Base-by-base conservation (phyloP, 164 flowering plant genomes). In the Magnolia changhungtana region DNA sequence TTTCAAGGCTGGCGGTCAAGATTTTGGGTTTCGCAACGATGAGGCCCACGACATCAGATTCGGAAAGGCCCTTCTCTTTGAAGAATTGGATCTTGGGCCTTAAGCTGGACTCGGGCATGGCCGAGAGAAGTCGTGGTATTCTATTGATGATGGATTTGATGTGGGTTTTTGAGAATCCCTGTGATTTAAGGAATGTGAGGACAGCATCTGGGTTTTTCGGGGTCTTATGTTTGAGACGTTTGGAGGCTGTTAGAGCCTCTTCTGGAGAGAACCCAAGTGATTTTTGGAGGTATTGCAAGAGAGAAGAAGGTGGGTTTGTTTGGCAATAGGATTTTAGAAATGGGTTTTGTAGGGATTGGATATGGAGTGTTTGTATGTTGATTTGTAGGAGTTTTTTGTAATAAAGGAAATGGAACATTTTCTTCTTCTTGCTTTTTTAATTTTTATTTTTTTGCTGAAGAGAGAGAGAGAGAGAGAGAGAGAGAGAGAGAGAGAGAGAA, bases 61-160 rank as follows among this genome's bases (percentile, higher is more conserved):
- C 65, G 1, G 64, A 72, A 23, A 72, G 2, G 9, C 74, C 74
- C 49, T 20, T 21, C 20, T 24, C 63, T 52, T 20, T 2, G 23
- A 51, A 55, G 51, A 72, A 51, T 65, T 72, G 58, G 21, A 72
- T 21, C 21, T 72, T 52, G 63, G 74, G 74, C 18, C 51, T 27
- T 6, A 72, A 55, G 65, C 19, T 68, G 49, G 23, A 23, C 13
- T 55, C 13, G 61, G 61, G 61, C 1, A 1, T 19, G 1, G 4
- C 4, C 0, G 6, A 31, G n/a, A 68, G 50, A 4, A 68, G 45
- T 5, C 1, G 3, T 37, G 71, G 71, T 37, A 7, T 14, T 16
- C 50, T 27, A 16, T 13, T 11, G 19, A 68, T 68, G 50, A 68
- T 14, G 11, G 23, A 21, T 65, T 24, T 20, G 68, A 65, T 65